Percentiles rank a stretch among this genome's conserved stretches.
Conservation (phyloP, 371 early-diverging fungal species). For the Zopfochytrium polystomum region DNA sequence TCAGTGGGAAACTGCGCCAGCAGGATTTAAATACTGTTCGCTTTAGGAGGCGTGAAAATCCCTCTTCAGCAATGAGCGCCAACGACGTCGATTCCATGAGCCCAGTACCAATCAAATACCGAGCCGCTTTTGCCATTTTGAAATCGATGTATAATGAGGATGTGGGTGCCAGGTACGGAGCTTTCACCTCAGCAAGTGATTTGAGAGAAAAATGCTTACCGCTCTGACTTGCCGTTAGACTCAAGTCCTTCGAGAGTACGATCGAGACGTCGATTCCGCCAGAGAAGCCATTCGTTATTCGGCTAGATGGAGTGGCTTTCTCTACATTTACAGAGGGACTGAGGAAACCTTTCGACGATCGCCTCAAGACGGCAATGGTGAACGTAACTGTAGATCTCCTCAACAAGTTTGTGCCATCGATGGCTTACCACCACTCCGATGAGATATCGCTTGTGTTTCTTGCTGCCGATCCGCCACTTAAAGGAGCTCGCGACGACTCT, state of each 20-base stretch:
- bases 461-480: constrained; percentile 15
- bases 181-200: neutral
- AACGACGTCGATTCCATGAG: too few species aligned
- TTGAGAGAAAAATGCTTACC: neutral
- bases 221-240: constrained; percentile 14
- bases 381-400: constrained; percentile 39
- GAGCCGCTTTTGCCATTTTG: constrained; percentile 28
- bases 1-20: too few species aligned
- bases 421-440: constrained; percentile 44
- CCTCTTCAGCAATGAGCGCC: too few species aligned
- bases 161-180: constrained; percentile 25
- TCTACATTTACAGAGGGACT: constrained; percentile 40
- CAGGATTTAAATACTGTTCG: too few species aligned
- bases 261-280: constrained; percentile 20
- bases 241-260: constrained; percentile 36
- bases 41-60: too few species aligned
- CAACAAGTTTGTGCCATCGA: constrained; percentile 30
- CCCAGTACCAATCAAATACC: constrained; percentile 2
- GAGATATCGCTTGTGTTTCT: constrained; percentile 50
- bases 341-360: constrained; percentile 42
- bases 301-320: constrained; percentile 50
- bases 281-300: constrained; percentile 32
- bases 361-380: constrained; percentile 42
- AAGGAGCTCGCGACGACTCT: constrained; percentile 1
- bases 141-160: constrained; percentile 30